phyloP scores from a whole-genome alignment of 192 early-diverging fungal genomes.

The Coemansia sp. region DNA sequence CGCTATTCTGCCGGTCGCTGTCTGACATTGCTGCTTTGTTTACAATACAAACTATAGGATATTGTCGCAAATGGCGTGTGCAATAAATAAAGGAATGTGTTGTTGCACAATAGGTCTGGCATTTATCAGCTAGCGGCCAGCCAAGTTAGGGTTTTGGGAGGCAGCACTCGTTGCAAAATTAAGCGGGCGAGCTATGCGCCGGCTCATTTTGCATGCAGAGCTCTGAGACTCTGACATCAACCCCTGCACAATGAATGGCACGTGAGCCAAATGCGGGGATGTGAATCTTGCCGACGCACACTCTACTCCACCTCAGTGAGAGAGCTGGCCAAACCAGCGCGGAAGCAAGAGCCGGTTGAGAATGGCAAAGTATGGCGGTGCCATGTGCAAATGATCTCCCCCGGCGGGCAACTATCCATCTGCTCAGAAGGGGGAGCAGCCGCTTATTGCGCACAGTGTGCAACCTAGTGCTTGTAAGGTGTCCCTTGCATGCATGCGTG shows the following conservation, averaged over 20 bases:
- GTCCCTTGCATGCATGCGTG: background rate
- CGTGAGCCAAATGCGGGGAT: slow-evolving; percentile 6
- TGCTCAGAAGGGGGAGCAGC: no score
- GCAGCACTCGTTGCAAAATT: background rate
- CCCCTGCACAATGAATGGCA: background rate
- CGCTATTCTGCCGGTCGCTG: background rate
- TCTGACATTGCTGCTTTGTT: background rate
- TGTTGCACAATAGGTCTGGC: background rate
- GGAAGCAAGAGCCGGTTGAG: background rate
- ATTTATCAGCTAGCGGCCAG: background rate
- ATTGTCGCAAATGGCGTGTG: background rate
- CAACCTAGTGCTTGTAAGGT: background rate
- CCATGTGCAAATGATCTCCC: background rate
- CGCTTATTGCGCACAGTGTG: no score
- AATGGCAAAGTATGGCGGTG: background rate
- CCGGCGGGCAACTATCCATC: background rate
- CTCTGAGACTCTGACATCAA: background rate
- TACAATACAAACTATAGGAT: background rate
- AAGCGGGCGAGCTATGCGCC: background rate
- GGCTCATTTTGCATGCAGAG: background rate
- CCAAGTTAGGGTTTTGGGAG: background rate
- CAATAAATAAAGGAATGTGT: no score
- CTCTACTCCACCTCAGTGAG: no score
- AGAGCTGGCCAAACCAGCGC: no score
- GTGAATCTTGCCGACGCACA: no score